phyloP scores from a whole-genome alignment of 441 rosid species.

The Adansonia madagascariensis region DNA sequence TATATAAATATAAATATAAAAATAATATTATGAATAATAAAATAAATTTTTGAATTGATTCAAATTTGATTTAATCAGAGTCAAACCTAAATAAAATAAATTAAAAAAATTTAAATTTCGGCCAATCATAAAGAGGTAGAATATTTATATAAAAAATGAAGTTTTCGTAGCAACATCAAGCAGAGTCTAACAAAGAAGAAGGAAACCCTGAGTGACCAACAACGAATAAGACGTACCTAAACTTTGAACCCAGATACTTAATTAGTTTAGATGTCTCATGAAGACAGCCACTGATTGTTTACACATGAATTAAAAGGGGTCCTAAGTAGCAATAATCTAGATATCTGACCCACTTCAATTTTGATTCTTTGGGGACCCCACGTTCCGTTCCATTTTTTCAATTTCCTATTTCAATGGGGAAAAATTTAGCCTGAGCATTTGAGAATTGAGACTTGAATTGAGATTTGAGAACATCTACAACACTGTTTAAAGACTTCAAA shows the following conservation, averaged over 20 bases:
- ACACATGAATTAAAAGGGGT: not conserved
- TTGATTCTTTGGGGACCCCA: conserved; percentile 5
- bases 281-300: not conserved
- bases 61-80: too few relatives aligned
- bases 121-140: too few relatives aligned
- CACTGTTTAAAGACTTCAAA: not conserved
- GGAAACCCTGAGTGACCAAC: not conserved
- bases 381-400: too few relatives aligned
- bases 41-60: too few relatives aligned
- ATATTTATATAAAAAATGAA: too few relatives aligned
- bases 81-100: too few relatives aligned
- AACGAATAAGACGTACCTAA: not conserved
- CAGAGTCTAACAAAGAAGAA: not conserved
- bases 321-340: not conserved
- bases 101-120: too few relatives aligned
- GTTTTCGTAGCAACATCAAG: not conserved
- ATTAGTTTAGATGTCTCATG: not conserved
- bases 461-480: not conserved
- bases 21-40: too few relatives aligned
- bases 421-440: too few relatives aligned
- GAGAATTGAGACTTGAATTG: too few relatives aligned
- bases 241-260: not conserved
- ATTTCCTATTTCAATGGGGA: too few relatives aligned
- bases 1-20: too few relatives aligned
- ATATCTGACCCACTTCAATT: conserved; percentile 10